These are phyloP conservation scores for Lasiosphaeris hirsuta DNA, from an alignment of 495 filamentous ascomycete species.

Conservation along the genomic window DNA sequence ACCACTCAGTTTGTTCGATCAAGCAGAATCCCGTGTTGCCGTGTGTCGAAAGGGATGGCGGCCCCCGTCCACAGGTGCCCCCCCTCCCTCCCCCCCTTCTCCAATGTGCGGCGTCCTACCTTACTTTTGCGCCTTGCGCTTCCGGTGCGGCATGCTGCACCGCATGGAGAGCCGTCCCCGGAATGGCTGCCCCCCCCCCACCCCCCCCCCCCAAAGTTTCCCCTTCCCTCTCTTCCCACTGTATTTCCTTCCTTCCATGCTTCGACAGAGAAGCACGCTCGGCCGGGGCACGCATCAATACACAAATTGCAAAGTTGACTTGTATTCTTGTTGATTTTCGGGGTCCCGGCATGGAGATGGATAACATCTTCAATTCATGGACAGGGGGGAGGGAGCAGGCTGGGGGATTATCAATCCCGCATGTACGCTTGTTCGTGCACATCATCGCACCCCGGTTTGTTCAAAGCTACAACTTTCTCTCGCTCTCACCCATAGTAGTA, in stretches of 20 bases:
- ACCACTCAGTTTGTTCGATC: no score
- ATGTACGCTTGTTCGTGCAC: background rate
- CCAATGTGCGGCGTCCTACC: background rate
- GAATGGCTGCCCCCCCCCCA: constrained; percentile 1
- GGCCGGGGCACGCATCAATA: no score
- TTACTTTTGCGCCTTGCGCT: background rate
- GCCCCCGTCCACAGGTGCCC: background rate
- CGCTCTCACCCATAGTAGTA: no score
- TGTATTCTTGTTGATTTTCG: no score
- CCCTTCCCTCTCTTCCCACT: no score
- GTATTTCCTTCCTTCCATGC: background rate
- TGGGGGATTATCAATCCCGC: background rate
- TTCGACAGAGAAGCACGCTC: no score
- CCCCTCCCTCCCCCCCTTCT: background rate
- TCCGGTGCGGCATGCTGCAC: constrained; percentile 4
- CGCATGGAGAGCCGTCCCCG: constrained; percentile 1
- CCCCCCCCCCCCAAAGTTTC: background rate
- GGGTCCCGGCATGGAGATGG: no score
- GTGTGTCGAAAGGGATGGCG: background rate
- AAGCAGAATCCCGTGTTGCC: background rate
- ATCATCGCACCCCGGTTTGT: background rate
- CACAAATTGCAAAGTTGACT: no score
- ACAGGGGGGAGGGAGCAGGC: background rate
- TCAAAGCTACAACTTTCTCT: no score
- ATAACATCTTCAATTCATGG: background rate